Evolutionary conservation across 2,329 filamentous ascomycete species (phyloP), one percentile per base, ranked within the genome.

Genomic region (Ophiostoma sp.): DNA sequence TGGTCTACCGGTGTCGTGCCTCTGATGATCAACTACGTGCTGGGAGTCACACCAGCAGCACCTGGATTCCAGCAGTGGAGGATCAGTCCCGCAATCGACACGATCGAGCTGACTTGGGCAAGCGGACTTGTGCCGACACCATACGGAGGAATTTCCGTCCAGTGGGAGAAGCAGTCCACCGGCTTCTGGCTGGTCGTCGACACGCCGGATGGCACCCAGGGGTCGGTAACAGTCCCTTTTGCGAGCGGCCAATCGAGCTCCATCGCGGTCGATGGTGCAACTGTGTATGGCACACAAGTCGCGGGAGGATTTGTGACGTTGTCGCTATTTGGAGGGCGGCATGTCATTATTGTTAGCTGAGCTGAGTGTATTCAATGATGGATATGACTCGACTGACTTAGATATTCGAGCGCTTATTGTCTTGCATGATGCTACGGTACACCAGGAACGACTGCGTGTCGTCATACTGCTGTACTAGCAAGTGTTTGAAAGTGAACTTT

Each of bases 1-100:
- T 85, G 82, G 83, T 78, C 78, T 2, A 83, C 82, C 1, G 82
- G 83, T 5, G 76, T 84, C 16, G 80, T 82, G 60, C 81, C 83
- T 0, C 73, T 81, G 6, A 71, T 83, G 70, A 80, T 75, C 5
- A 80, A 78, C 62, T 79, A 81, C 55, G 77, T 84, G 1, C 76
- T 84, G 0, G 82, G 83, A 1, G 78, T 84, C 4, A 77, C 71
- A 64, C 82, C 82, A 0, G 74, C 76, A 5, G 75, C 74, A 4
- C 79, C 80, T 0, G 83, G 81, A 0, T 84, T 83, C 70, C 66
- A 69, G 14, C 73, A 74, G 1, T 84, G 79, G 77, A 73, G 68
- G 2, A 74, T 84, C 1, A 76, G 74, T 64, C 82, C 82, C 0
- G 66, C 76, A 1, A 71, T 75, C 5, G 74, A 75, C 3, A 74